A percentile compares a stretch with the other conserved stretches of the same genome.
These are phyloP conservation scores for Backusella morwellensis DNA, from an alignment of 192 early-diverging fungal species.

Conservation along the genomic window DNA sequence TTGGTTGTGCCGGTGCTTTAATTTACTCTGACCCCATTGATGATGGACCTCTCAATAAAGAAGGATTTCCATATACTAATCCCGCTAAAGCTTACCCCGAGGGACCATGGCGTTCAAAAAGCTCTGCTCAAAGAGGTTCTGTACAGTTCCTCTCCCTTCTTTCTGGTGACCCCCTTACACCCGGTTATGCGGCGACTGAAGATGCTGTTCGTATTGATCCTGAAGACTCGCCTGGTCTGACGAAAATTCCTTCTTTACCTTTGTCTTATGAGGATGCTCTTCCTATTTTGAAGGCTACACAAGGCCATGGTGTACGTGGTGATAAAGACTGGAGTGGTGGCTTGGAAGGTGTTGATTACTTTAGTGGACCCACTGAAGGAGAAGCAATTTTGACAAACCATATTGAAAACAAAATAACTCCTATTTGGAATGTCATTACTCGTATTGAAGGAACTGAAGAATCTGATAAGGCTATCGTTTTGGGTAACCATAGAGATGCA, in stretches of 20 bases:
- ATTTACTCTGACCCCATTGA: conserved; percentile 67
- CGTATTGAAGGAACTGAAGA: conserved; percentile 58
- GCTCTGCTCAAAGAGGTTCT: conserved; percentile 60
- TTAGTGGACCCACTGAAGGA: conserved; percentile 56
- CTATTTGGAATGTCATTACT: conserved; percentile 68
- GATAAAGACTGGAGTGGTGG: conserved; percentile 52
- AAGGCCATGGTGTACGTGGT: conserved; percentile 40
- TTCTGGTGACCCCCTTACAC: conserved; percentile 65
- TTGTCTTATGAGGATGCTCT: conserved; percentile 61
- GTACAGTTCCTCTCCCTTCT: conserved; percentile 48
- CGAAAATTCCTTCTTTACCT: conserved; percentile 64
- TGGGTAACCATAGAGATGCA: conserved; percentile 62
- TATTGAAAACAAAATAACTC: conserved; percentile 49
- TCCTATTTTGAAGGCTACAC: conserved; percentile 54
- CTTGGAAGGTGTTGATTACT: conserved; percentile 52
- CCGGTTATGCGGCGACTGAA: conserved; percentile 52
- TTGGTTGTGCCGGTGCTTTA: conserved; percentile 54
- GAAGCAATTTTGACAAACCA: conserved; percentile 52
- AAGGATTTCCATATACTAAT: conserved; percentile 2
- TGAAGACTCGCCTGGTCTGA: conserved; percentile 35
- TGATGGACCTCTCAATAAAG: conserved; percentile 49
- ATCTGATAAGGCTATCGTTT: conserved; percentile 52
- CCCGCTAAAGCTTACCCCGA: conserved; percentile 33
- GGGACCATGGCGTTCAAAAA: conserved; percentile 48
- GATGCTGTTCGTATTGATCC: conserved; percentile 52